phyloP scores from a whole-genome alignment of 371 early-diverging fungal species.

The Parasitella parasitica region DNA sequence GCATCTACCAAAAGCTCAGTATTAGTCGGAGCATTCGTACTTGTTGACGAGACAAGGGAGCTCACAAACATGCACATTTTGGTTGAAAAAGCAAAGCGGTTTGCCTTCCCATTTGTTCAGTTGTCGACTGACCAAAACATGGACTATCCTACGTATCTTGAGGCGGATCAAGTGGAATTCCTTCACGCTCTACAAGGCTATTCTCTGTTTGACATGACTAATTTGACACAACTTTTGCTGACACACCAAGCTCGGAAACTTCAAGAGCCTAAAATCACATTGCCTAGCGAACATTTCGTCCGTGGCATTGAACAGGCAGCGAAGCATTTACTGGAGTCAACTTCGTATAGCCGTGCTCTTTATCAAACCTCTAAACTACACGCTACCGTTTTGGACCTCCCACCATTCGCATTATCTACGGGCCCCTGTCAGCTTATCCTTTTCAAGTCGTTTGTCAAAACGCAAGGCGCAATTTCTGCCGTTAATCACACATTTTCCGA shows the following conservation, averaged over 20 bases:
- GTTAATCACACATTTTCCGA: constrained; percentile 39
- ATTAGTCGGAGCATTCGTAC: constrained; percentile 33
- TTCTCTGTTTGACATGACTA: constrained; percentile 21
- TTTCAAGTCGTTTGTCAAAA: constrained; percentile 33
- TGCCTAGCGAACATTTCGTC: constrained; percentile 15
- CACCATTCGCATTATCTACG: constrained; percentile 34
- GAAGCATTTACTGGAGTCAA: constrained; percentile 17
- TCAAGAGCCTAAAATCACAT: background rate
- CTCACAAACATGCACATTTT: constrained; percentile 22
- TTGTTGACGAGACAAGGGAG: constrained; percentile 30
- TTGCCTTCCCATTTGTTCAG: constrained; percentile 36
- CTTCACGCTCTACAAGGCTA: constrained; percentile 23
- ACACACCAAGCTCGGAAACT: background rate
- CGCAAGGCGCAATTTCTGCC: constrained; percentile 31
- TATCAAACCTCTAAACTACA: constrained; percentile 30
- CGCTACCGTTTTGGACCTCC: constrained; percentile 30
- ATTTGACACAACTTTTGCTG: background rate
- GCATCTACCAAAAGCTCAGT: constrained; percentile 21
- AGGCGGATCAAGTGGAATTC: constrained; percentile 22
- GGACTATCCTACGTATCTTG: constrained; percentile 5
- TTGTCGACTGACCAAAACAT: constrained; percentile 15
- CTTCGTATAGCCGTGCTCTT: constrained; percentile 27
- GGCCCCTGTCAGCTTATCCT: constrained; percentile 39
- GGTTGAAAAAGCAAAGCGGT: constrained; percentile 33
- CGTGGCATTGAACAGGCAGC: constrained; percentile 29